These are phyloP conservation scores for Colletotrichum lentis DNA, from an alignment of 2,329 filamentous ascomycete species.

Conservation along the genomic window DNA sequence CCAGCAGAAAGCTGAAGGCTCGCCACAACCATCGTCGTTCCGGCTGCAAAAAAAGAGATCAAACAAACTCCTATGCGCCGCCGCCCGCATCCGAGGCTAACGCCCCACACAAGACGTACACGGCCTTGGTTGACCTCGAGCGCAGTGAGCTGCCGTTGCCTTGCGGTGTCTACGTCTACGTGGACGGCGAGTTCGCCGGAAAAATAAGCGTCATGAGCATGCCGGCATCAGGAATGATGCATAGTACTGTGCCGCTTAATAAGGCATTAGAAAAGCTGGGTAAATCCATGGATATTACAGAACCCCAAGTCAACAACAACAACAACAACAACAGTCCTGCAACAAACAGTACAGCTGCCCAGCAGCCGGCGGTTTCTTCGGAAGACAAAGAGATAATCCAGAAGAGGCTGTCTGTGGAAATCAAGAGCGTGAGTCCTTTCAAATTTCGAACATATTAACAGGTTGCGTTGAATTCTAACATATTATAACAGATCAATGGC, in stretches of 20 bases:
- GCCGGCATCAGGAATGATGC: slow-evolving; percentile 1
- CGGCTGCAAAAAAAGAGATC: too few species aligned
- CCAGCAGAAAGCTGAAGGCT: background rate
- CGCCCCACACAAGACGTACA: slow-evolving; percentile 42
- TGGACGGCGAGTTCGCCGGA: slow-evolving; percentile 46
- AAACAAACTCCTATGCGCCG: too few species aligned
- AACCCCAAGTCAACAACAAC: background rate
- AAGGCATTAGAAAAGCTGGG: background rate
- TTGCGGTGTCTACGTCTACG: slow-evolving; percentile 47
- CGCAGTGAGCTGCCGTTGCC: slow-evolving; percentile 49
- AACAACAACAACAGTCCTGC: background rate
- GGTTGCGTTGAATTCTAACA: background rate
- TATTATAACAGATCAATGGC: slow-evolving; percentile 1
- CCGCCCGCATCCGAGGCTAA: too few species aligned
- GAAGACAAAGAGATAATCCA: background rate
- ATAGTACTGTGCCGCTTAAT: slow-evolving; percentile 4
- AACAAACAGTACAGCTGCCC: background rate
- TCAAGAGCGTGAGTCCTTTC: slow-evolving; percentile 1
- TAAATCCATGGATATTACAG: background rate
- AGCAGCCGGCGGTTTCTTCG: background rate
- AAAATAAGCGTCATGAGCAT: slow-evolving; percentile 49
- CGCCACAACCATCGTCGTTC: background rate
- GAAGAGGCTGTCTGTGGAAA: slow-evolving; percentile 10
- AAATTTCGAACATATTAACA: background rate
- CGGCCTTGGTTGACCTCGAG: slow-evolving; percentile 48